phyloP scores from a whole-genome alignment of 257 asterid species.

The Nicotiana tabacum region DNA sequence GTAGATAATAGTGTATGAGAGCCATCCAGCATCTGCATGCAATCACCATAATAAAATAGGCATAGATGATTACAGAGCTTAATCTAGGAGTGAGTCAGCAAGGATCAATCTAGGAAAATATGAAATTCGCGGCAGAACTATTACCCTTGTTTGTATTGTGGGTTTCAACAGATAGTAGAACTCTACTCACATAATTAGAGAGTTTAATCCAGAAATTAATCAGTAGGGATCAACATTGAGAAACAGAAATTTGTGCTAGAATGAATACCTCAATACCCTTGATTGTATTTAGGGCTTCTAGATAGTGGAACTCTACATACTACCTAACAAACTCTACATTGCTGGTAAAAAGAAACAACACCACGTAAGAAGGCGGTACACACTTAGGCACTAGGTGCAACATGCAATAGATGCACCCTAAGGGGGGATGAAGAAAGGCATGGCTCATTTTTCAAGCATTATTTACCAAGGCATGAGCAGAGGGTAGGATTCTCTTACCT shows the following conservation, averaged over 20 bases:
- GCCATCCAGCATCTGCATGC: constrained; percentile 68
- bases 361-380: background rate
- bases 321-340: background rate
- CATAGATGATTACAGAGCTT: background rate
- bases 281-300: background rate
- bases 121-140: no score
- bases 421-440: background rate
- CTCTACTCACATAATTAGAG: background rate
- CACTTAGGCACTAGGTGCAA: background rate
- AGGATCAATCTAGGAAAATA: background rate
- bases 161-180: no score
- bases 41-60: constrained; percentile 7
- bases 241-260: background rate
- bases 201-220: background rate
- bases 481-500: background rate
- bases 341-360: background rate
- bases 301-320: background rate
- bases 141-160: background rate
- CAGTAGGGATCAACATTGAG: background rate
- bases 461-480: background rate
- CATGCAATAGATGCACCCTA: background rate
- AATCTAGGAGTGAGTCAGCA: background rate
- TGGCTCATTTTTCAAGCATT: background rate
- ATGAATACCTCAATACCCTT: background rate
- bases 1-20: constrained; percentile 79